These are phyloP conservation scores for Ambrosiella xylebori DNA, from an alignment of 2,329 filamentous ascomycete species.

Conservation along the genomic window DNA sequence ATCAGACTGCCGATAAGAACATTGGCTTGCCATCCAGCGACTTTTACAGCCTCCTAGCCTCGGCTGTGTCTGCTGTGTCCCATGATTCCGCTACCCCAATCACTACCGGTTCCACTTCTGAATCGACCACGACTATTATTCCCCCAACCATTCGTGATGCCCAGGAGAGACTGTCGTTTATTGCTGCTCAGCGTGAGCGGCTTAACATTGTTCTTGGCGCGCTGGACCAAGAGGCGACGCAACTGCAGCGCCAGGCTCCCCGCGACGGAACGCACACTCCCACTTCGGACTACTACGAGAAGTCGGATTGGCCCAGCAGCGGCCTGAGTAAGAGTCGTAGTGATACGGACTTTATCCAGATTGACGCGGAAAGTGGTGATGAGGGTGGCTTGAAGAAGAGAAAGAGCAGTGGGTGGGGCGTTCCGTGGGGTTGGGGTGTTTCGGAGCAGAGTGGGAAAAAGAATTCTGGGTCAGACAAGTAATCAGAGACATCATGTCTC, in stretches of 20 bases:
- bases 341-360: constrained; percentile 78
- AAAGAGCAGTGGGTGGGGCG: constrained; percentile 24
- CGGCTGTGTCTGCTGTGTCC: constrained; percentile 49
- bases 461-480: constrained; percentile 25
- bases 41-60: constrained; percentile 61
- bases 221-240: constrained; percentile 61
- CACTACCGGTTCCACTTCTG: constrained; percentile 18
- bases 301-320: constrained; percentile 26
- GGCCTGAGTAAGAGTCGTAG: constrained; percentile 65
- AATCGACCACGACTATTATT: constrained; percentile 35
- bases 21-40: constrained; percentile 37
- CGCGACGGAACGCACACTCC: constrained; percentile 6
- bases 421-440: constrained; percentile 29
- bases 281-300: constrained; percentile 11
- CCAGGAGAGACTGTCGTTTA: constrained; percentile 54
- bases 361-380: constrained; percentile 54
- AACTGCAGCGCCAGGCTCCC: constrained; percentile 28
- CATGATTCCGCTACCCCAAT: constrained; percentile 19
- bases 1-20: constrained; percentile 18
- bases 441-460: constrained; percentile 16
- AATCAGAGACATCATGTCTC: not conserved
- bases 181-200: constrained; percentile 61
- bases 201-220: constrained; percentile 58
- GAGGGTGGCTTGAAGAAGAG: constrained; percentile 31
- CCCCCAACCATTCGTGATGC: constrained; percentile 49